These are phyloP conservation scores for Aspergillus sojae DNA, from an alignment of 2,329 filamentous ascomycete species.

Conservation along the genomic window DNA sequence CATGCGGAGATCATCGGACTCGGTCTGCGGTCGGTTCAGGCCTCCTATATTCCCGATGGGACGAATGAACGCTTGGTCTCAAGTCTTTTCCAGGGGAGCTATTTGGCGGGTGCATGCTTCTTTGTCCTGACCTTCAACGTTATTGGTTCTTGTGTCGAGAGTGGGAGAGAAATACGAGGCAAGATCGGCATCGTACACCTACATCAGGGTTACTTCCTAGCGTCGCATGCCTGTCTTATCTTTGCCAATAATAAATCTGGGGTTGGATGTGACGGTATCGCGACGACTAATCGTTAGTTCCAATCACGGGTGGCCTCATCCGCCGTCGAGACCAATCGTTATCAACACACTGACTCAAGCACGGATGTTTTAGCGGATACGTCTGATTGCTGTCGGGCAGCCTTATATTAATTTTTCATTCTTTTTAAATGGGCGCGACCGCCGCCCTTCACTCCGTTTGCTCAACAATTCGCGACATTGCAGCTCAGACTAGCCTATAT, in stretches of 20 bases:
- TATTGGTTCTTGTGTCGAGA: neutral
- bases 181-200: neutral
- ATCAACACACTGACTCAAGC: neutral
- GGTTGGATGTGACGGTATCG: neutral
- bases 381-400: neutral
- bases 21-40: neutral
- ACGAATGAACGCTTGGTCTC: neutral
- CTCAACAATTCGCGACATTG: neutral
- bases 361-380: neutral
- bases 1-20: neutral
- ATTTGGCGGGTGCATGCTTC: neutral
- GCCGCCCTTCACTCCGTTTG: neutral
- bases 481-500: neutral
- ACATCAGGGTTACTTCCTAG: neutral
- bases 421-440: neutral
- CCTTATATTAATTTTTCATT: neutral
- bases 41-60: neutral
- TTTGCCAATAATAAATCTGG: neutral
- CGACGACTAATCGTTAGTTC: neutral
- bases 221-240: neutral
- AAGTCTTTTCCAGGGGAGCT: neutral
- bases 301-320: neutral
- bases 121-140: neutral
- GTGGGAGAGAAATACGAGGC: neutral
- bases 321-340: neutral